Evolutionary conservation across 2,329 filamentous ascomycete species (phyloP).

Genomic region (Ophiocordyceps sinensis): DNA sequence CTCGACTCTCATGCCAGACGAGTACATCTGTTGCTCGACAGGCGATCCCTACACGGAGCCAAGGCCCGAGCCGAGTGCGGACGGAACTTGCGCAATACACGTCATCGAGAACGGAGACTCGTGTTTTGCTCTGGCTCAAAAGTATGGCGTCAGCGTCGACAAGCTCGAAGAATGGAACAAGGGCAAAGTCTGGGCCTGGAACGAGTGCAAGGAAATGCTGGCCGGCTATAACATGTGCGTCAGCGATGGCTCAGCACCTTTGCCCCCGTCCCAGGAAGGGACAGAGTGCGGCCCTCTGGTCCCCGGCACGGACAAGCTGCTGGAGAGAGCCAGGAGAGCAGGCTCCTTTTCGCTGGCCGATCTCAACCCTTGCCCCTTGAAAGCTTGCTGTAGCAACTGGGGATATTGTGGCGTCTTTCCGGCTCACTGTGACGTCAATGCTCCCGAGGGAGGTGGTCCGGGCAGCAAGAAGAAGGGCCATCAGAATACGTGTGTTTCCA

Average conservation of each 20-base stretch:
- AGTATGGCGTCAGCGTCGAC: background rate
- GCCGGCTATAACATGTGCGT: background rate
- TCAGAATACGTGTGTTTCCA: slow-evolving; percentile 10
- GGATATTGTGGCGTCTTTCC: slow-evolving; percentile 1
- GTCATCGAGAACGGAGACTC: background rate
- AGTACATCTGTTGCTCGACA: background rate
- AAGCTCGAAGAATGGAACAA: background rate
- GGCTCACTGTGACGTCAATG: slow-evolving; percentile 1
- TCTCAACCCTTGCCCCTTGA: background rate
- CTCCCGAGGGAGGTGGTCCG: background rate
- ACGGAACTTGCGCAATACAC: background rate
- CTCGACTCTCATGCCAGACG: background rate
- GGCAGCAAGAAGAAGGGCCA: slow-evolving; percentile 5
- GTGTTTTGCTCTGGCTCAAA: background rate
- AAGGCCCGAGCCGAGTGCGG: background rate
- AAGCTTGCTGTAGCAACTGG: slow-evolving; percentile 3
- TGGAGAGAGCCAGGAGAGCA: no score
- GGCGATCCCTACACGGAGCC: background rate
- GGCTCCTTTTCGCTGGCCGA: no score
- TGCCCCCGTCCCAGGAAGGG: background rate
- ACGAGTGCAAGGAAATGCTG: background rate
- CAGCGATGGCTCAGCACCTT: background rate
- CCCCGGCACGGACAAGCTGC: no score
- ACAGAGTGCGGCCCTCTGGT: background rate
- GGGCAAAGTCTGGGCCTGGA: background rate